Conservation (phyloP, 2,329 filamentous ascomycete species). For the Verticillium isaacii region DNA sequence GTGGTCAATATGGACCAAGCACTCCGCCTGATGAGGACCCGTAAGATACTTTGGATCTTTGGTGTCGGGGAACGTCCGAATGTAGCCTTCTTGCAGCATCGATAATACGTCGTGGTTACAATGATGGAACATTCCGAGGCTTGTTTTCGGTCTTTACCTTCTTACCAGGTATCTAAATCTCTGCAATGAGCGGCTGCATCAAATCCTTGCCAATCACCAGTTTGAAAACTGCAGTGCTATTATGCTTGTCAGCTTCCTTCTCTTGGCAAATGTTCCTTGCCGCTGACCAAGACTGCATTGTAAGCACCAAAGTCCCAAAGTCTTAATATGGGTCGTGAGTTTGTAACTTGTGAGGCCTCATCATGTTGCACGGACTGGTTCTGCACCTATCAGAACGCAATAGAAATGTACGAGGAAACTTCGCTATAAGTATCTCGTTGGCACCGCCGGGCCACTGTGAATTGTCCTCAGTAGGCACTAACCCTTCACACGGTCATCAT, state of each 20-base stretch:
- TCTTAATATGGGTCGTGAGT: neutral
- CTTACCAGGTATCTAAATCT: neutral
- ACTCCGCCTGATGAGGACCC: no score
- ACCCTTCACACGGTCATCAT: neutral
- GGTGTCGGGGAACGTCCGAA: no score
- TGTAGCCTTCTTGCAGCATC: no score
- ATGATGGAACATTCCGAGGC: neutral
- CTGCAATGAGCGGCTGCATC: neutral
- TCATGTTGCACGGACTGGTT: neutral
- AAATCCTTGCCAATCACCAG: neutral
- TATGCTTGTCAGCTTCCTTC: neutral
- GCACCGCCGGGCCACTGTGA: neutral
- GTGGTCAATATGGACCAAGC: no score
- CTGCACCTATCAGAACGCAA: neutral
- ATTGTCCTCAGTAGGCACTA: neutral
- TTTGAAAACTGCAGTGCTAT: neutral
- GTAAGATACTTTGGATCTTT: no score
- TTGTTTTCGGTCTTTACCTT: neutral
- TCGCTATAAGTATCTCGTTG: neutral
- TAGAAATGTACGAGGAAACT: neutral
- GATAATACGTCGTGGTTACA: neutral
- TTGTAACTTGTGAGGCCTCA: neutral
- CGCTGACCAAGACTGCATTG: neutral
- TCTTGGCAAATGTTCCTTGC: neutral
- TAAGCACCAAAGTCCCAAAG: neutral